These are phyloP conservation scores for Acanthamoeba sp. DNA, from an alignment of 208 protist genomes.

Conservation along the genomic window DNA sequence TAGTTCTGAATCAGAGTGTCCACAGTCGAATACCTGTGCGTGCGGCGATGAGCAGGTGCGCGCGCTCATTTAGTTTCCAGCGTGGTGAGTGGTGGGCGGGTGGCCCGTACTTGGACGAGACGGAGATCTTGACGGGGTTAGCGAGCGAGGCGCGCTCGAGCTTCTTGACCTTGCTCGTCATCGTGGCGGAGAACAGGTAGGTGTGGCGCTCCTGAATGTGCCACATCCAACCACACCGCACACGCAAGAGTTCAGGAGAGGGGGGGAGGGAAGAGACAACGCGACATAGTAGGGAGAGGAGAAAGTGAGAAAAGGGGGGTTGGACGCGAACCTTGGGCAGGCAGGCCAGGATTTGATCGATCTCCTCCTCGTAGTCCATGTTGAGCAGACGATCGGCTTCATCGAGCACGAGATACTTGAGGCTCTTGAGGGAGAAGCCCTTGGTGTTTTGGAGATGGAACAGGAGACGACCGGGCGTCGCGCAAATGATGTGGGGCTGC, in stretches of 20 bases:
- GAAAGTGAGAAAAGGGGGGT: background rate
- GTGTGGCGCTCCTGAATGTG: slow-evolving; percentile 92
- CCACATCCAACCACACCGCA: background rate
- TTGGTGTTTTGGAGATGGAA: slow-evolving; percentile 99
- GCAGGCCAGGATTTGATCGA: slow-evolving; percentile 96
- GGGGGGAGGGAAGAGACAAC: background rate
- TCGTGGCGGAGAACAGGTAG: slow-evolving; percentile 98
- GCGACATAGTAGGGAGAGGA: background rate
- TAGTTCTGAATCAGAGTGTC: slow-evolving; percentile 97
- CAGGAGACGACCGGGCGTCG: slow-evolving; percentile 97
- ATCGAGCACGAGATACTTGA: slow-evolving; percentile 97
- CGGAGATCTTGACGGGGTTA: slow-evolving; percentile 97
- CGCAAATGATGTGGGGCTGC: slow-evolving; percentile 97
- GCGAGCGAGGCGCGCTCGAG: slow-evolving; percentile 97
- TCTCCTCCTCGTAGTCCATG: slow-evolving; percentile 99
- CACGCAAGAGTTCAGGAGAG: background rate
- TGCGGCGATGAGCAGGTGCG: too few relatives aligned
- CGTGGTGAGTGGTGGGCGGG: background rate
- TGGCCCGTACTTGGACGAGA: slow-evolving; percentile 89
- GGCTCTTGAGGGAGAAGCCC: slow-evolving; percentile 96
- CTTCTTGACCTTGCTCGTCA: slow-evolving; percentile 98
- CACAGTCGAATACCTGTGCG: slow-evolving; percentile 96
- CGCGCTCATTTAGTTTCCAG: background rate
- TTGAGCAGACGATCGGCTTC: slow-evolving; percentile 99
- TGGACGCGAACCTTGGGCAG: slow-evolving; percentile 87